phyloP scores from a whole-genome alignment of 192 early-diverging fungal species.

The Podila verticillata region DNA sequence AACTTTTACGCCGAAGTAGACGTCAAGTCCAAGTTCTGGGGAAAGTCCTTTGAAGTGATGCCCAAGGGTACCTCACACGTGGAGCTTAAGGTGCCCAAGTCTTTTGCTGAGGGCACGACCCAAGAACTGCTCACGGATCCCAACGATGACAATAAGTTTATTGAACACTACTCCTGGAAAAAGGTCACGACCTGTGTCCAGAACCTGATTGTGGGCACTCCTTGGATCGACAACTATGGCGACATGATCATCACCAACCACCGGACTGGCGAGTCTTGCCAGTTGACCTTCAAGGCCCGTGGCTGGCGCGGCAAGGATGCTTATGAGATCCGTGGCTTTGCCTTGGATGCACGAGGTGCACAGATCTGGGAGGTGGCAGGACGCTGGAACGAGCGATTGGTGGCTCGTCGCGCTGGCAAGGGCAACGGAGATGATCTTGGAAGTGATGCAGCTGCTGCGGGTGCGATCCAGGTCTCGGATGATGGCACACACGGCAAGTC shows the following conservation, averaged over 20 bases:
- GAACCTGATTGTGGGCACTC: conserved; percentile 85
- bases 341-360: conserved; percentile 56
- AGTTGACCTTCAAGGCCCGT: conserved; percentile 81
- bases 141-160: conserved; percentile 62
- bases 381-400: conserved; percentile 73
- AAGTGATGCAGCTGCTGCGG: conserved; percentile 52
- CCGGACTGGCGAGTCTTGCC: conserved; percentile 82
- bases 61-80: conserved; percentile 87
- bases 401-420: conserved; percentile 59
- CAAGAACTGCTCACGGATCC: conserved; percentile 46
- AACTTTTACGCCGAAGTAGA: conserved; percentile 88
- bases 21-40: conserved; percentile 88
- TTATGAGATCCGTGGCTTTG: conserved; percentile 68
- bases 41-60: conserved; percentile 82
- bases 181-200: conserved; percentile 90
- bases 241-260: conserved; percentile 86
- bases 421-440: conserved; percentile 52
- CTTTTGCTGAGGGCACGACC: conserved; percentile 41
- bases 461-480: conserved; percentile 33
- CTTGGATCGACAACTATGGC: conserved; percentile 88
- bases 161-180: conserved; percentile 88
- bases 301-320: conserved; percentile 77
- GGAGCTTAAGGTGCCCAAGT: conserved; percentile 73
- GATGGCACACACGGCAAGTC: conserved; percentile 7
- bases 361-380: conserved; percentile 72